These are phyloP conservation scores for Fistulinella prunicolor DNA, from an alignment of 768 basidiomycete genomes.

Conservation along the genomic window DNA sequence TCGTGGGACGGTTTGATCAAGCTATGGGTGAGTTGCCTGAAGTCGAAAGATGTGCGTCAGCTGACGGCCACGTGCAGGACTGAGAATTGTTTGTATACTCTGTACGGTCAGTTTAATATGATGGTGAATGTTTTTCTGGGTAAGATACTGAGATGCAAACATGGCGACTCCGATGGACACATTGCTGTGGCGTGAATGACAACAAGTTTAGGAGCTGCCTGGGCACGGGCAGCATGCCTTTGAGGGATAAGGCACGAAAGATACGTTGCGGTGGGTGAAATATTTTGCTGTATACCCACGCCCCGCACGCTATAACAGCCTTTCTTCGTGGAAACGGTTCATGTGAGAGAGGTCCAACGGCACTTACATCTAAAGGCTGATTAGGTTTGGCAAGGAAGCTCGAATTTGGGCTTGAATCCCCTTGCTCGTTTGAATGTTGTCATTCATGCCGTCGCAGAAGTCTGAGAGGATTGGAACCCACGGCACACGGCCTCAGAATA, in stretches of 20 bases:
- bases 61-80: conserved; percentile 26
- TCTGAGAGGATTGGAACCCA: too few species aligned
- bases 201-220: conserved; percentile 1
- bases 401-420: too few species aligned
- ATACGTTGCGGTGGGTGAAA: neutral
- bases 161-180: neutral
- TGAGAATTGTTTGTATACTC: conserved; percentile 16
- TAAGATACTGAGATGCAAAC: neutral
- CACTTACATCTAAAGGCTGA: too few species aligned
- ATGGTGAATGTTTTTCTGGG: neutral
- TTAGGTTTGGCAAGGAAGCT: too few species aligned
- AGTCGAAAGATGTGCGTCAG: neutral
- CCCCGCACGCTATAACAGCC: conserved; percentile 3
- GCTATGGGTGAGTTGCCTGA: conserved; percentile 74
- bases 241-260: neutral
- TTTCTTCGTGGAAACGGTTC: neutral
- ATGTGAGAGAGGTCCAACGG: conserved; percentile 10
- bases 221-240: neutral
- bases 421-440: too few species aligned
- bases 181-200: conserved; percentile 2
- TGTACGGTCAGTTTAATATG: conserved; percentile 11
- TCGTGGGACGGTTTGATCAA: conserved; percentile 99
- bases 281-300: neutral
- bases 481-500: too few species aligned
- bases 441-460: too few species aligned